phyloP scores from a whole-genome alignment of 805 yeast genomes.

The Kazachstania martiniae region DNA sequence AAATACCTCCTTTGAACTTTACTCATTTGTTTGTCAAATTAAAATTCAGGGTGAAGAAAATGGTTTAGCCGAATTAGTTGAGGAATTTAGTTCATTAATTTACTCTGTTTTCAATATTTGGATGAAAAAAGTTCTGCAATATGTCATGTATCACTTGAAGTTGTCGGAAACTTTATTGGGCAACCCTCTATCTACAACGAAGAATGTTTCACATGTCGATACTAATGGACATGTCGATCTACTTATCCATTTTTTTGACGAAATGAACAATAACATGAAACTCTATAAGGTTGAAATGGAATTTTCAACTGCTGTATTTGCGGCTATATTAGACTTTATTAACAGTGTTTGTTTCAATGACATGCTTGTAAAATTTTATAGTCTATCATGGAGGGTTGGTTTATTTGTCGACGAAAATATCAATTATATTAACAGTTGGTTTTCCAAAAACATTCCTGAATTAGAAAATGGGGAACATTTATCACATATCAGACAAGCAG shows the following conservation, averaged over 20 bases:
- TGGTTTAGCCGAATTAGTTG: not conserved
- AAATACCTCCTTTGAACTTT: not conserved
- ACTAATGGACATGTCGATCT: not conserved
- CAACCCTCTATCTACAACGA: constrained; percentile 1
- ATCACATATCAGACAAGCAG: constrained; percentile 5
- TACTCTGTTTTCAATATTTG: constrained; percentile 3
- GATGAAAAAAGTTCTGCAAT: constrained; percentile 5
- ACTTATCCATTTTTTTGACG: constrained; percentile 70
- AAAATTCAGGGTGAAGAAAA: not conserved
- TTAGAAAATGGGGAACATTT: not conserved
- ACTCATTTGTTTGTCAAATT: not conserved
- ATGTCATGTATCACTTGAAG: constrained; percentile 3
- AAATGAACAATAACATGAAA: constrained; percentile 78
- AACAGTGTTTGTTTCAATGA: constrained; percentile 8
- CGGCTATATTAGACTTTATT: constrained; percentile 2
- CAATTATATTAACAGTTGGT: constrained; percentile 4
- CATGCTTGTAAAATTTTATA: constrained; percentile 5
- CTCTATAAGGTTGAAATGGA: too few relatives aligned
- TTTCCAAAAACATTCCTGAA: not conserved
- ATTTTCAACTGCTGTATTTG: constrained; percentile 47
- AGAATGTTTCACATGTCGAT: not conserved
- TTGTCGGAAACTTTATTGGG: constrained; percentile 7
- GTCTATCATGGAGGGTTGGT: constrained; percentile 9
- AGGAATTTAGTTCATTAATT: constrained; percentile 1
- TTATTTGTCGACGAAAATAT: constrained; percentile 3